These are phyloP conservation scores for Mediolabrus comicus DNA, from an alignment of 108 stramenopile genomes.

Conservation along the genomic window DNA sequence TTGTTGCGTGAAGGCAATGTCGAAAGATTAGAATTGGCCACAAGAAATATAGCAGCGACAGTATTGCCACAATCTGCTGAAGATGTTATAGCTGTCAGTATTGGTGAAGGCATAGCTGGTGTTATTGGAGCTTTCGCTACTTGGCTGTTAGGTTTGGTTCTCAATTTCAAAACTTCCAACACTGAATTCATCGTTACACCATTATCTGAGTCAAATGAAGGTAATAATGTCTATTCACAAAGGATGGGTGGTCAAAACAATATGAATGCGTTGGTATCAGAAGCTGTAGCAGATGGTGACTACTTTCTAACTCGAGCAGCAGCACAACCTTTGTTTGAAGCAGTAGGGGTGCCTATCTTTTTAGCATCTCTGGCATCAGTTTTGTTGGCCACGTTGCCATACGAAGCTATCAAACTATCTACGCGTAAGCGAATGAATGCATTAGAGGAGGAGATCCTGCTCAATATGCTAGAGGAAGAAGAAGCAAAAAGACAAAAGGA, in stretches of 20 bases:
- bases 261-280: constrained; percentile 27
- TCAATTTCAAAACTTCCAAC: constrained; percentile 19
- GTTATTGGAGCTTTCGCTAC: constrained; percentile 55
- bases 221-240: neutral
- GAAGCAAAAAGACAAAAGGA: constrained; percentile 18
- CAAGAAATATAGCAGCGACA: constrained; percentile 49
- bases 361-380: constrained; percentile 56
- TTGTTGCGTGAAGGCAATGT: constrained; percentile 13
- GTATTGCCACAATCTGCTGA: constrained; percentile 62
- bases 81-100: constrained; percentile 63
- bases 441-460: constrained; percentile 44
- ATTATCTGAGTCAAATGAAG: neutral
- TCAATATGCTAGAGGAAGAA: constrained; percentile 49
- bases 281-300: constrained; percentile 76
- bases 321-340: constrained; percentile 54
- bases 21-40: constrained; percentile 32
- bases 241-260: neutral
- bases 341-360: constrained; percentile 58
- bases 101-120: constrained; percentile 77
- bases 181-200: constrained; percentile 9
- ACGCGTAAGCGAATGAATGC: constrained; percentile 35
- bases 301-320: constrained; percentile 73
- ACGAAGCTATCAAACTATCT: constrained; percentile 59
- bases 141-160: constrained; percentile 24
- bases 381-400: constrained; percentile 62